Evolutionary conservation across 139 green algal genomes (phyloP).

Genomic region (Edaphochlamys debaryana): DNA sequence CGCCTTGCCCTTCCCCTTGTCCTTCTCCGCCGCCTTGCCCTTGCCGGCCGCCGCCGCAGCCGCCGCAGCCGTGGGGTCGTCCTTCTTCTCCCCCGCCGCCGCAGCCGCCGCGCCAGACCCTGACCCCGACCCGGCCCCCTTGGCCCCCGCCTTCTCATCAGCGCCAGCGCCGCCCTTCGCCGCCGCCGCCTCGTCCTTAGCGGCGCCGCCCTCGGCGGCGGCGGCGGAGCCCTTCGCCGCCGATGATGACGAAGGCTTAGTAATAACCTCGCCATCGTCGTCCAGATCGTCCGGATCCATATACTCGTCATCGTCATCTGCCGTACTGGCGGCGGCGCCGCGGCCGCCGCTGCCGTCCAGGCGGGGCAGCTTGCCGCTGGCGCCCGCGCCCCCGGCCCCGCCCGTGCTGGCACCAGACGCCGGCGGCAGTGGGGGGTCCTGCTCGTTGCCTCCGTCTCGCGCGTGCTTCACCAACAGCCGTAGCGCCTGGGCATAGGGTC

Average conservation of each 20-base stretch:
- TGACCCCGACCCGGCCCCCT: neutral
- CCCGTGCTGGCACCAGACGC: neutral
- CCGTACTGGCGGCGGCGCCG: neutral
- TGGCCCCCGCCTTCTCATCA: neutral
- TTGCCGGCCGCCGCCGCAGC: neutral
- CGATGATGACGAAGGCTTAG: too few species aligned
- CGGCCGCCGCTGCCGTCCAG: neutral
- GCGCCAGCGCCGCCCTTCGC: too few species aligned
- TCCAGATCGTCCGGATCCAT: constrained; percentile 38
- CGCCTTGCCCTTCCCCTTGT: too few species aligned
- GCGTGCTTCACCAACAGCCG: constrained; percentile 24
- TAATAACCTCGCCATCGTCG: neutral
- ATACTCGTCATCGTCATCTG: constrained; percentile 34
- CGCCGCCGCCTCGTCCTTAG: too few species aligned
- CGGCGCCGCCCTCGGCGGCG: too few species aligned
- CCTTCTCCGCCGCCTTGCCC: too few species aligned
- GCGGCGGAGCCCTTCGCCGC: too few species aligned
- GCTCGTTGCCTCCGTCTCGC: constrained; percentile 24
- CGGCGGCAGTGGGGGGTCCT: neutral
- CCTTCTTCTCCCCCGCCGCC: too few species aligned
- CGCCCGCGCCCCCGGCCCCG: constrained; percentile 1
- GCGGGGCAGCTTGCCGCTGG: neutral
- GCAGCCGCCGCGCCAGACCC: too few species aligned
- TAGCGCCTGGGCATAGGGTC: constrained; percentile 1
- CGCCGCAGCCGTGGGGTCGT: neutral